These are phyloP conservation scores for Vaccinium myrtillus DNA, from an alignment of 148 eudicot genomes.

Conservation along the genomic window DNA sequence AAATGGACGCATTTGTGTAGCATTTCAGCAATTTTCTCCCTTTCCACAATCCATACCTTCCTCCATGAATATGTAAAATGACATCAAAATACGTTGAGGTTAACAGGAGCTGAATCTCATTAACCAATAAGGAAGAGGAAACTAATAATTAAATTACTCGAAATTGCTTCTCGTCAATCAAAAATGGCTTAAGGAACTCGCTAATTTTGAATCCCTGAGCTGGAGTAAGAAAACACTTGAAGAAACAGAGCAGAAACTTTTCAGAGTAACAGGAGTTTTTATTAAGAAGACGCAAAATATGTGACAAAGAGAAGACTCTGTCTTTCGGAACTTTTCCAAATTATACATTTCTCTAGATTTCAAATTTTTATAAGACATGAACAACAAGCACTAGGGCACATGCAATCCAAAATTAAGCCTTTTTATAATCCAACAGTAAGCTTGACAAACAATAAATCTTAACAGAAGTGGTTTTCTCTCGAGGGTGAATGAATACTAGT, in stretches of 20 bases:
- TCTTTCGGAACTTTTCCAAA: background rate
- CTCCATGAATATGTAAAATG: background rate
- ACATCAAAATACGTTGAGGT: background rate
- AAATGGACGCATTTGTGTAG: background rate
- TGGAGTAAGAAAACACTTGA: background rate
- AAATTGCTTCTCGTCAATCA: background rate
- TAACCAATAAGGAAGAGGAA: background rate
- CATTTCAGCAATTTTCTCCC: background rate
- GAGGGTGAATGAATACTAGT: background rate
- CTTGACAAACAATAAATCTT: background rate
- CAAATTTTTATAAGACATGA: background rate
- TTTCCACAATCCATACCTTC: background rate
- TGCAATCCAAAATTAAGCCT: background rate
- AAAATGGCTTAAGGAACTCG: background rate
- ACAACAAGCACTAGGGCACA: background rate
- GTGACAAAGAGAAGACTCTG: background rate
- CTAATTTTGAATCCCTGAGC: background rate
- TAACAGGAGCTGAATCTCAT: conserved; percentile 1
- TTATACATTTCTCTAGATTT: background rate
- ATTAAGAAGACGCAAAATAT: background rate
- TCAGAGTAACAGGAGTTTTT: background rate
- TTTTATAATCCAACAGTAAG: background rate
- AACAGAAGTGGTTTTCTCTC: background rate
- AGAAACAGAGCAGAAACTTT: background rate
- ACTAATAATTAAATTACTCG: background rate